These are phyloP conservation scores for Cokeromyces recurvatus DNA, from an alignment of 371 early-diverging fungal genomes.

Conservation along the genomic window DNA sequence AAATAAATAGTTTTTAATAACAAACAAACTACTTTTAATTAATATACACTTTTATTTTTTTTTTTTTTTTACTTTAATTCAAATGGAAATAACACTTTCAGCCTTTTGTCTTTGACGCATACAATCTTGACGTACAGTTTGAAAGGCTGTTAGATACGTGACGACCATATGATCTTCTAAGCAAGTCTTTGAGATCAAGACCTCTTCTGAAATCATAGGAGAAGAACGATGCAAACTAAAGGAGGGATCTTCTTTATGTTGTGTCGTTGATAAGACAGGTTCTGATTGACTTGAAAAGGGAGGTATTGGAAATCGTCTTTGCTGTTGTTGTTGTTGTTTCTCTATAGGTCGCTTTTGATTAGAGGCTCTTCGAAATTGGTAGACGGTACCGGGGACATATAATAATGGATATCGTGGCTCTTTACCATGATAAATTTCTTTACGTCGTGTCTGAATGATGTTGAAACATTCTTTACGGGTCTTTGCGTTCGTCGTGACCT, in stretches of 20 bases:
- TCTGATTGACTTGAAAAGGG: conserved; percentile 19
- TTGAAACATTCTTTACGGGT: conserved; percentile 37
- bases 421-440: conserved; percentile 35
- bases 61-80: too few species aligned
- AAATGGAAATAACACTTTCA: too few species aligned
- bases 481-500: conserved; percentile 28
- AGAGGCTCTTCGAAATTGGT: conserved; percentile 32
- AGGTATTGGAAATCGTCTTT: conserved; percentile 1
- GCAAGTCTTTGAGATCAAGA: conserved; percentile 40
- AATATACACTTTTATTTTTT: too few species aligned
- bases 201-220: conserved; percentile 34
- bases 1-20: too few species aligned
- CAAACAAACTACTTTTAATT: too few species aligned
- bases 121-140: conserved; percentile 35
- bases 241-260: conserved; percentile 4
- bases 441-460: conserved; percentile 36
- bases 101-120: conserved; percentile 38
- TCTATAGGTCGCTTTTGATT: conserved; percentile 10
- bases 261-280: conserved; percentile 6
- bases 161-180: conserved; percentile 49
- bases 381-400: conserved; percentile 42
- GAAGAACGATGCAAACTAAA: conserved; percentile 39
- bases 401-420: conserved; percentile 43
- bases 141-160: conserved; percentile 43
- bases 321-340: neutral